These are phyloP conservation scores for Fagus crenata DNA, from an alignment of 306 rosid genomes.

Conservation along the genomic window DNA sequence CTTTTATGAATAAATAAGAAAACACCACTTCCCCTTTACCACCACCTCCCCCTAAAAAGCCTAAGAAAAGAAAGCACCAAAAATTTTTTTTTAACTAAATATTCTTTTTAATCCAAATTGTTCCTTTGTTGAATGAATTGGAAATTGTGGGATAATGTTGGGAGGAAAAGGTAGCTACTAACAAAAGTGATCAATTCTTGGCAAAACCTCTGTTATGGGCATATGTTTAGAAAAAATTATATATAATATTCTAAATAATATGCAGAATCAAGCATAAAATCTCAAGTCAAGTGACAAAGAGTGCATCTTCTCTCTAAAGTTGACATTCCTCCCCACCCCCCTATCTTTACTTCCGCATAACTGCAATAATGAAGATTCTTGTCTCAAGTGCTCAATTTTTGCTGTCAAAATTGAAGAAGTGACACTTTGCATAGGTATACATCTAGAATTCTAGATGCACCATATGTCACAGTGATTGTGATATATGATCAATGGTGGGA, in stretches of 20 bases:
- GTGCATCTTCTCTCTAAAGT: neutral
- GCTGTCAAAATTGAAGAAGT: neutral
- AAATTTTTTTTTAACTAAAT: neutral
- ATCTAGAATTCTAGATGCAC: neutral
- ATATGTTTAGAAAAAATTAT: neutral
- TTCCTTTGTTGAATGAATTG: too few relatives aligned
- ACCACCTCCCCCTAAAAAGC: too few relatives aligned
- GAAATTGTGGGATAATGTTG: neutral
- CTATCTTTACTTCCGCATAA: neutral
- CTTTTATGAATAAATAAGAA: too few relatives aligned
- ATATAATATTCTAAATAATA: too few relatives aligned
- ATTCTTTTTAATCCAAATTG: too few relatives aligned
- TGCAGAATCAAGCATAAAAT: neutral
- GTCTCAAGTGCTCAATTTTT: neutral
- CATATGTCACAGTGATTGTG: neutral
- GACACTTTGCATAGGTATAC: neutral
- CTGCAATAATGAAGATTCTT: neutral
- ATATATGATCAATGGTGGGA: neutral
- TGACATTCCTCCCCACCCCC: neutral
- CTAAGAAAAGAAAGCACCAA: neutral
- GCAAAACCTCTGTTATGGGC: neutral
- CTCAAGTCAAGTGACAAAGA: neutral
- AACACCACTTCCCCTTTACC: too few relatives aligned
- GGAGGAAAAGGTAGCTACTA: neutral
- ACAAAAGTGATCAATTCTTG: neutral